phyloP scores from a whole-genome alignment of 140 eudicot species.

The Cichorium intybus region DNA sequence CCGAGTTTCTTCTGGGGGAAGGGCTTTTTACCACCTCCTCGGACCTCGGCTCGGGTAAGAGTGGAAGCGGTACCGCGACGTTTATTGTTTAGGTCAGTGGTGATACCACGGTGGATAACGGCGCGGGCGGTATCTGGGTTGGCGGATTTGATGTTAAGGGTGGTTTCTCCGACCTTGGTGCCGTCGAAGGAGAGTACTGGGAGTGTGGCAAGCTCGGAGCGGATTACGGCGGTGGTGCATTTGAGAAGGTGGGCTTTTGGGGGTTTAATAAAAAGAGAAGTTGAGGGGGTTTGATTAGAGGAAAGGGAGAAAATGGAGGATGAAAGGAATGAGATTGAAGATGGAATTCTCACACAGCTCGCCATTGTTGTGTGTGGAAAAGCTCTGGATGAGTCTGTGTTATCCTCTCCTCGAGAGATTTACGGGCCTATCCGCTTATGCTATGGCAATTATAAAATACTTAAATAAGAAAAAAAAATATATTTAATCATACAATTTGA shows the following conservation, averaged over 20 bases:
- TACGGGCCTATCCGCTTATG: conserved; percentile 12
- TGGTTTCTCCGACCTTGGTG: conserved; percentile 59
- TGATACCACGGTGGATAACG: conserved; percentile 92
- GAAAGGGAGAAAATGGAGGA: conserved; percentile 40
- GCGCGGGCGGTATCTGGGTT: conserved; percentile 93
- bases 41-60: conserved; percentile 92
- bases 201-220: conserved; percentile 64
- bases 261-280: conserved; percentile 36
- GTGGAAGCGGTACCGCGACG: conserved; percentile 98
- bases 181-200: conserved; percentile 91
- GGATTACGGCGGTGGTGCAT: conserved; percentile 29
- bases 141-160: conserved; percentile 75
- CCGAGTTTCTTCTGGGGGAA: conserved; percentile 90
- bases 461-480: too few species aligned
- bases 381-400: conserved; percentile 27
- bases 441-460: too few species aligned
- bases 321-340: conserved; percentile 55
- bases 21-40: conserved; percentile 90
- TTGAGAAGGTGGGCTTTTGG: conserved; percentile 19
- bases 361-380: conserved; percentile 42
- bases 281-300: conserved; percentile 18
- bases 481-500: too few species aligned
- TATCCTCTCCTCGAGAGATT: conserved; percentile 20
- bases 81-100: conserved; percentile 75
- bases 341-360: conserved; percentile 32